Evolutionary conservation across 257 asterid genomes (phyloP).

Genomic region (Nicotiana otophora): DNA sequence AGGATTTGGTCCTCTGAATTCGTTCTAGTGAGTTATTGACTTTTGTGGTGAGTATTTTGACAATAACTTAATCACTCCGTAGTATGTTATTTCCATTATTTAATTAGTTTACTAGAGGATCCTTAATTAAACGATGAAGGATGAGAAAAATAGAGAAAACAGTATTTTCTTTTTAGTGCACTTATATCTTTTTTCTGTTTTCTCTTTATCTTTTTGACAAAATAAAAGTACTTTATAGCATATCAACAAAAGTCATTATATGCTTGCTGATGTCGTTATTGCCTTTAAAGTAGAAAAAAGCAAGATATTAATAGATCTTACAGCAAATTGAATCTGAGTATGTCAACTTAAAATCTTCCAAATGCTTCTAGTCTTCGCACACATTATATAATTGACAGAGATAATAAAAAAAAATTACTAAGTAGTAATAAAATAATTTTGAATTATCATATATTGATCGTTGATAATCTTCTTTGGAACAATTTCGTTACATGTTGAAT

Average conservation of each 20-base stretch:
- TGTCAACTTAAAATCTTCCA: not conserved
- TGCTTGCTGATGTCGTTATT: not conserved
- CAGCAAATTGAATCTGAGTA: not conserved
- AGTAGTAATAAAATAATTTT: not conserved
- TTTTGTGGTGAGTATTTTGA: too few relatives aligned
- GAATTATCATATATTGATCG: not conserved
- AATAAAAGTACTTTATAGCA: not conserved
- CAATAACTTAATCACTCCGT: too few relatives aligned
- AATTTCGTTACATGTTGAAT: not conserved
- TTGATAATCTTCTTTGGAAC: not conserved
- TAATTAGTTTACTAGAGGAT: too few relatives aligned
- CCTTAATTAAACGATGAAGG: not conserved
- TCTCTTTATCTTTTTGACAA: not conserved
- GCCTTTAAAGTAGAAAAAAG: not conserved
- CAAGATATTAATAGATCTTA: not conserved
- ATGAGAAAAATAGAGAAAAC: not conserved
- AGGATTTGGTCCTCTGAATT: too few relatives aligned
- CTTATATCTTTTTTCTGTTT: not conserved
- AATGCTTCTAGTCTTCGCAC: not conserved
- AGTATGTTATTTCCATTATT: too few relatives aligned
- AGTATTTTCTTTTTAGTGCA: not conserved
- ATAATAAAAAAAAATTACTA: not conserved
- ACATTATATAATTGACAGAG: not conserved
- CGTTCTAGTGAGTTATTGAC: too few relatives aligned
- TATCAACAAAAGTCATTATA: conserved; percentile 3